A percentile compares a stretch with the other conserved stretches of the same genome.
These are phyloP conservation scores for Podospora australis DNA, from an alignment of 495 filamentous ascomycete species.

Conservation along the genomic window DNA sequence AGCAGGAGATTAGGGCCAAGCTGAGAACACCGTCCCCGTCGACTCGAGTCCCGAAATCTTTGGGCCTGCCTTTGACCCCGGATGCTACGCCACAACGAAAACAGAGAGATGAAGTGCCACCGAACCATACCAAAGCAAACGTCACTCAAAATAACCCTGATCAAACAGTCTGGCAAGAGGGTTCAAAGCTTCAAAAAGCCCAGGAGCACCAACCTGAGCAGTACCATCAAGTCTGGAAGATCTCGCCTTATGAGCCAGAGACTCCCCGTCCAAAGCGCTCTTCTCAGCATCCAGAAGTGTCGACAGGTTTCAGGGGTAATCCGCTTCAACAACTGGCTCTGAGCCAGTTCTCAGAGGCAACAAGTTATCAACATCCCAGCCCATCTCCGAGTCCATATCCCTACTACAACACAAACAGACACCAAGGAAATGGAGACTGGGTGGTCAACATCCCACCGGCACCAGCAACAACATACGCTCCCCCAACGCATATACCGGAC, in stretches of 20 bases:
- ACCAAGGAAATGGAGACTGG: slow-evolving; percentile 4
- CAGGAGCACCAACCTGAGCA: background rate
- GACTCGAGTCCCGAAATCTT: background rate
- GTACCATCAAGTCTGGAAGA: slow-evolving; percentile 13
- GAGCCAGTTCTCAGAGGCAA: slow-evolving; percentile 13
- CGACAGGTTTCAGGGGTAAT: slow-evolving; percentile 8
- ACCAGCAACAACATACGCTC: slow-evolving; percentile 10
- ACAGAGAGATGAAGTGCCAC: background rate
- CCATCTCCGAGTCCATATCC: background rate
- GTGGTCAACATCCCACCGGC: slow-evolving; percentile 16
- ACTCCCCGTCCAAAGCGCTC: slow-evolving; percentile 8
- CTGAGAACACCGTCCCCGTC: background rate
- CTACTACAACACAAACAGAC: slow-evolving; percentile 4
- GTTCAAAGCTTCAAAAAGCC: background rate
- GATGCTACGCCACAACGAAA: slow-evolving; percentile 7
- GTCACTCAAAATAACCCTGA: background rate
- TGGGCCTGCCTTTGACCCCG: slow-evolving; percentile 5
- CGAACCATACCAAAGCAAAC: background rate
- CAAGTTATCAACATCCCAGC: slow-evolving; percentile 2
- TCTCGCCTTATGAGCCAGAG: slow-evolving; percentile 13
- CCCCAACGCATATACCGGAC: background rate
- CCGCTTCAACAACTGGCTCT: slow-evolving; percentile 8
- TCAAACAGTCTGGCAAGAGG: background rate
- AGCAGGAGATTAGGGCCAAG: background rate
- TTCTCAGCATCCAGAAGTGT: background rate